phyloP scores from a whole-genome alignment of 768 basidiomycete genomes.

The Phanerochaete carnosa region DNA sequence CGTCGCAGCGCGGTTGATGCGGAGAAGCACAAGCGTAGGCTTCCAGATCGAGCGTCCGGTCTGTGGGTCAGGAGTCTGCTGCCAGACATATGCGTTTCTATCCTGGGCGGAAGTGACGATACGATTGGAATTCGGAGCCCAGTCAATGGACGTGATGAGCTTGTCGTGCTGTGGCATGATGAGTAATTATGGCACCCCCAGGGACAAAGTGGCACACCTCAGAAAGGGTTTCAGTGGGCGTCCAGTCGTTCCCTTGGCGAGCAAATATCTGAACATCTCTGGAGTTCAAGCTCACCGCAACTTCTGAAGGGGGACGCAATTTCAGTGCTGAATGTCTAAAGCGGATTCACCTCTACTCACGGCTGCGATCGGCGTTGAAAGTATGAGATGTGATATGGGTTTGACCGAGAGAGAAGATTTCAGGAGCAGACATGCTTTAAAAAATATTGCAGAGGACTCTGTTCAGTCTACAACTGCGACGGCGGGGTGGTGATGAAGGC shows the following conservation, averaged over 20 bases:
- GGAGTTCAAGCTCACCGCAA: conserved; percentile 88
- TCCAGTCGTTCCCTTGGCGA: conserved; percentile 66
- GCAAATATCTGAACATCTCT: conserved; percentile 84
- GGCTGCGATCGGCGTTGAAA: conserved; percentile 84
- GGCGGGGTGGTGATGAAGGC: background rate
- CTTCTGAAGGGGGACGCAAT: conserved; percentile 48
- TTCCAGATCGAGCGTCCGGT: conserved; percentile 83
- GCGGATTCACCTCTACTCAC: conserved; percentile 46
- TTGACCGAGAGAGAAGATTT: conserved; percentile 77
- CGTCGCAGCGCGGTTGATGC: conserved; percentile 95
- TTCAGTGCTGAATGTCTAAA: background rate
- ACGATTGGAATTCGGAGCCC: conserved; percentile 95
- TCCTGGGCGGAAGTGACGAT: conserved; percentile 99
- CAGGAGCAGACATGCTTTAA: conserved; percentile 58
- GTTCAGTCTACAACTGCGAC: conserved; percentile 78
- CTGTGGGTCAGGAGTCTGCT: conserved; percentile 67
- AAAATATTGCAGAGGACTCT: conserved; percentile 56
- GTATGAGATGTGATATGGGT: conserved; percentile 85
- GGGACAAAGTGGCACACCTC: conserved; percentile 53
- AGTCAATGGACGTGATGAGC: conserved; percentile 95
- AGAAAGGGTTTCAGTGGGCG: conserved; percentile 68
- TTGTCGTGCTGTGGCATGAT: conserved; percentile 83
- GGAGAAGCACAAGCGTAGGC: conserved; percentile 91
- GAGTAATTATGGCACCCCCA: background rate
- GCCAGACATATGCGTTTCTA: conserved; percentile 98